phyloP scores from a whole-genome alignment of 1,284 basidiomycete genomes.

The Sanguinoderma infundibulare region DNA sequence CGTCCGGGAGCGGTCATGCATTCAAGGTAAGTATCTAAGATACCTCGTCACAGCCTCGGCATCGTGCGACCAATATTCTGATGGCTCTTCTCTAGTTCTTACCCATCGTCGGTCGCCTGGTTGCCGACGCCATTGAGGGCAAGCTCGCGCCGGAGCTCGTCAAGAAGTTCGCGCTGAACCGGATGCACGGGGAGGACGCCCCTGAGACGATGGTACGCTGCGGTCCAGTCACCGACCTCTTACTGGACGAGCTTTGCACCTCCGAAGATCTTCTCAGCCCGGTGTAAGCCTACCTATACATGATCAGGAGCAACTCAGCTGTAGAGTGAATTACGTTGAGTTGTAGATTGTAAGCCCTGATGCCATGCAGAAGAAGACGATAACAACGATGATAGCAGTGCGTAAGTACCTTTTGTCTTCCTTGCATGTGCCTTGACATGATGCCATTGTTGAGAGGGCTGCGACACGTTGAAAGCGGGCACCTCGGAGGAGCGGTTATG shows the following conservation, averaged over 20 bases:
- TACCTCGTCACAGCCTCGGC: neutral
- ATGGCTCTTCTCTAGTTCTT: constrained; percentile 78
- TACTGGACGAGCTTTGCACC: constrained; percentile 52
- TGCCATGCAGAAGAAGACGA: too few species aligned
- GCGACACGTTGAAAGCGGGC: too few species aligned
- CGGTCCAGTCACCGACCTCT: constrained; percentile 42
- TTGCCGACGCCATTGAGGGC: constrained; percentile 73
- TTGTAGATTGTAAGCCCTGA: too few species aligned
- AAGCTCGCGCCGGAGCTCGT: constrained; percentile 55
- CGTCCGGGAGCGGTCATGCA: constrained; percentile 81
- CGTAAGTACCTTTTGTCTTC: too few species aligned
- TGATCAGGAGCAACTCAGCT: too few species aligned
- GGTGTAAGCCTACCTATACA: too few species aligned
- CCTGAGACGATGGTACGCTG: constrained; percentile 35
- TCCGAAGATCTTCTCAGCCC: constrained; percentile 50
- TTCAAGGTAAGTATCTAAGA: constrained; percentile 83
- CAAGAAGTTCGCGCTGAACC: constrained; percentile 58
- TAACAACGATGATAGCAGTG: too few species aligned
- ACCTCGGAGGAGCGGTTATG: too few species aligned
- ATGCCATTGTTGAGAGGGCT: too few species aligned
- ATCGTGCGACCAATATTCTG: neutral
- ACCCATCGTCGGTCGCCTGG: constrained; percentile 78
- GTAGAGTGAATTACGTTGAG: too few species aligned
- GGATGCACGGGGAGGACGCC: constrained; percentile 37
- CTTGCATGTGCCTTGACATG: too few species aligned